A percentile compares a stretch with the other conserved stretches of the same genome.
phyloP scores from a whole-genome alignment of 148 eudicot genomes.

The Rhododendron griersonianum region DNA sequence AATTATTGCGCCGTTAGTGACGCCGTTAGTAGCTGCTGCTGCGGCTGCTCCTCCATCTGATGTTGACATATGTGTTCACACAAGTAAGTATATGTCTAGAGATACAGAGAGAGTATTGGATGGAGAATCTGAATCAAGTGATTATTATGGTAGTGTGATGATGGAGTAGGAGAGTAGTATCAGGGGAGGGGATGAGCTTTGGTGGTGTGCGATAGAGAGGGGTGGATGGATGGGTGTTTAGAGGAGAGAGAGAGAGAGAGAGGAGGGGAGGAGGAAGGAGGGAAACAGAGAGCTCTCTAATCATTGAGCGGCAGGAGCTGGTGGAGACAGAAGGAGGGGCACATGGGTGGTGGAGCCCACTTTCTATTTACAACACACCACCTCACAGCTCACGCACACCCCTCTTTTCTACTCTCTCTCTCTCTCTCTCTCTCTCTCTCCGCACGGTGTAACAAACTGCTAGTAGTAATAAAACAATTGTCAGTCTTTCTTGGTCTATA shows the following conservation, averaged over 20 bases:
- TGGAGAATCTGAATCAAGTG: background rate
- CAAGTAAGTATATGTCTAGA: background rate
- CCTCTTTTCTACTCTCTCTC: background rate
- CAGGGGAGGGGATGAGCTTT: background rate
- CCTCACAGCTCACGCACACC: conserved; percentile 7
- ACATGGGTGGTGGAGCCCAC: conserved; percentile 65
- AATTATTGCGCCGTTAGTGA: conserved; percentile 20
- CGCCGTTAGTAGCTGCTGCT: background rate
- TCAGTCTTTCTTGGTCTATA: too few relatives aligned
- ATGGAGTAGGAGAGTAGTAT: background rate
- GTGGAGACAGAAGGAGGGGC: conserved; percentile 85
- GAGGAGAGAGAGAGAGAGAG: conserved; percentile 8
- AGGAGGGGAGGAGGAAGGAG: conserved; percentile 19
- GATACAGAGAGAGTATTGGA: background rate
- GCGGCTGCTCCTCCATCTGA: conserved; percentile 25
- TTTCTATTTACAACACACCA: background rate
- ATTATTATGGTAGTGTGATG: background rate
- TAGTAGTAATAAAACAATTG: too few relatives aligned
- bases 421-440: background rate
- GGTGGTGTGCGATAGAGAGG: background rate
- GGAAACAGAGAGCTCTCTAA: conserved; percentile 25
- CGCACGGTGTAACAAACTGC: background rate
- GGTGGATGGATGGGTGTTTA: background rate
- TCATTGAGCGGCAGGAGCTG: conserved; percentile 68
- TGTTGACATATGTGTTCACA: conserved; percentile 38